Percentiles rank a stretch among this genome's conserved stretches.
Conservation (phyloP, 495 filamentous ascomycete genomes). For the Trichocladium uniseriatum region DNA sequence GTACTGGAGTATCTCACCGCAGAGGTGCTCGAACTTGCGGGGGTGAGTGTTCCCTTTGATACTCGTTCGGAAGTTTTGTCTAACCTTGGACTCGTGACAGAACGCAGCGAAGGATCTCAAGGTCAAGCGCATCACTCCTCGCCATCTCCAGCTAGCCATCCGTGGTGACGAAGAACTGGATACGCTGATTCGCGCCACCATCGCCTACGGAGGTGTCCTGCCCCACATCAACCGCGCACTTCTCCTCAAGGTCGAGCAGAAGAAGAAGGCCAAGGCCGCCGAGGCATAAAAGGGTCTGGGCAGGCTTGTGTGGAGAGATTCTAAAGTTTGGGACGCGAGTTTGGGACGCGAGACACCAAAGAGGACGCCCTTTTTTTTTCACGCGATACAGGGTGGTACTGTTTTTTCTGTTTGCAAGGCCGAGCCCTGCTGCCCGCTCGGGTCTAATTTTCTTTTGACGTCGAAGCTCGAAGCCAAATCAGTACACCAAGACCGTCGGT, state of each 20-base stretch:
- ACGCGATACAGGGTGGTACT: constrained; percentile 2
- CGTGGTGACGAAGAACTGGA: constrained; percentile 98
- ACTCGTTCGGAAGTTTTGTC: not conserved
- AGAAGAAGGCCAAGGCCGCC: constrained; percentile 82
- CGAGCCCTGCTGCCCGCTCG: not conserved
- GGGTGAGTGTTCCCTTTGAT: constrained; percentile 41
- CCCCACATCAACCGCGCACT: constrained; percentile 98
- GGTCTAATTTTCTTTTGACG: constrained; percentile 8
- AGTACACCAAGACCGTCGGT: not conserved
- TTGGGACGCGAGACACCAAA: not conserved
- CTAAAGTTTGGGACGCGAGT: not conserved
- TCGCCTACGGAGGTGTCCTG: constrained; percentile 95
- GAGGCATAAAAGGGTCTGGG: constrained; percentile 36
- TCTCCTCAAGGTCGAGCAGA: constrained; percentile 97
- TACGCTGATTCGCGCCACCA: constrained; percentile 93
- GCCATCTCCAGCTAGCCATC: constrained; percentile 95
- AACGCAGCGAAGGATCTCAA: constrained; percentile 99
- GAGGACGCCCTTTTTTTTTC: not conserved
- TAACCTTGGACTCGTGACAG: constrained; percentile 23
- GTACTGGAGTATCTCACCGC: constrained; percentile 97
- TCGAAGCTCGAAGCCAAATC: not conserved
- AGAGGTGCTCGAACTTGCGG: constrained; percentile 95
- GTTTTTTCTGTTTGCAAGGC: constrained; percentile 5
- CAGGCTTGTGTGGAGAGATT: not conserved
- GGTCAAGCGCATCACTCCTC: constrained; percentile 98